A percentile compares a stretch with the other conserved stretches of the same genome.
These are phyloP conservation scores for Phellopilus nigrolimitatus DNA, from an alignment of 1,284 basidiomycete genomes.

Conservation along the genomic window DNA sequence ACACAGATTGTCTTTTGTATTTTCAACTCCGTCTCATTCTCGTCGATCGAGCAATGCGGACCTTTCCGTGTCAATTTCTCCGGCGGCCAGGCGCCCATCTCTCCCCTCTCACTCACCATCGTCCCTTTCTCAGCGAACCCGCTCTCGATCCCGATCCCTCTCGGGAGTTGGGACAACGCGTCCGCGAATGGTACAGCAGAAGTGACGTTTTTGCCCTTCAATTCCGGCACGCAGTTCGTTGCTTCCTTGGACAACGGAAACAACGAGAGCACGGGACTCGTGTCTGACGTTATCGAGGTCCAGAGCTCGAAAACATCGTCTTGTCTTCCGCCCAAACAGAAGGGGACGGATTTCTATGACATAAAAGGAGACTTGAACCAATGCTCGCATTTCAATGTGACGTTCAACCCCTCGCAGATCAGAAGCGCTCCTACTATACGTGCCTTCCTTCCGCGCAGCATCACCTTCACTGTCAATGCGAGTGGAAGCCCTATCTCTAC, in stretches of 20 bases:
- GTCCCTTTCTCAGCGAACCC: constrained; percentile 50
- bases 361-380: constrained; percentile 34
- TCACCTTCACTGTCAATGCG: constrained; percentile 37
- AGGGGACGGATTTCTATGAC: constrained; percentile 12
- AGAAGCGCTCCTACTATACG: constrained; percentile 38
- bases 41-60: constrained; percentile 50
- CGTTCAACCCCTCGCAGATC: constrained; percentile 35
- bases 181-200: constrained; percentile 37
- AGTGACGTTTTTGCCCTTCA: constrained; percentile 49
- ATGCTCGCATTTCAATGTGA: constrained; percentile 46
- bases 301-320: constrained; percentile 36
- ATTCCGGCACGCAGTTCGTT: constrained; percentile 45
- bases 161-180: constrained; percentile 33
- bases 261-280: constrained; percentile 35
- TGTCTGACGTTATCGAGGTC: constrained; percentile 49
- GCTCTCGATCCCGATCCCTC: constrained; percentile 42
- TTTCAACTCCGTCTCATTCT: constrained; percentile 42
- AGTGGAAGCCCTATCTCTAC: constrained; percentile 24
- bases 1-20: constrained; percentile 43
- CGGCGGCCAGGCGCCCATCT: constrained; percentile 27
- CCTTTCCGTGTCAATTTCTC: constrained; percentile 43
- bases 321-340: constrained; percentile 35
- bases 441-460: constrained; percentile 40
- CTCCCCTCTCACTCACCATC: constrained; percentile 46
- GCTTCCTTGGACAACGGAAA: constrained; percentile 48